Conservation (phyloP, 805 yeast genomes). For the Saccharomycopsis oosterbeekiorum region DNA sequence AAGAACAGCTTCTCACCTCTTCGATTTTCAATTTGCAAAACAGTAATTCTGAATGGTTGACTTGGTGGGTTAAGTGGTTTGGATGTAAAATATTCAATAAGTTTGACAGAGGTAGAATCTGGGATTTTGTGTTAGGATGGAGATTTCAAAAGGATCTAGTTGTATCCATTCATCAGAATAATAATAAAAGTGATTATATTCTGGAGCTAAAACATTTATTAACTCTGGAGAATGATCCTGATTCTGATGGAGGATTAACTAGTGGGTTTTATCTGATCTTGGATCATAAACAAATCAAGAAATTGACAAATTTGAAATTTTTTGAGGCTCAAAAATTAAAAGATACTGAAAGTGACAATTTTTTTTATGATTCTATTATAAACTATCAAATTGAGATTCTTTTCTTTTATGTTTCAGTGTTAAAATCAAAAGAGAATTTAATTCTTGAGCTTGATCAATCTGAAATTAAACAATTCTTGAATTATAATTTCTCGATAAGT, state of each 20-base stretch:
- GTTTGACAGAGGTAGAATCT: conserved; percentile 72
- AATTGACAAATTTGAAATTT: background rate
- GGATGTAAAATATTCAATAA: conserved; percentile 81
- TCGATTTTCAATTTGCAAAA: conserved; percentile 26
- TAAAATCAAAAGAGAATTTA: conserved; percentile 70
- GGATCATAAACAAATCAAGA: background rate
- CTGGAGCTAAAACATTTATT: background rate
- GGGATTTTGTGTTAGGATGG: conserved; percentile 86
- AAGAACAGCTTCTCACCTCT: conserved; percentile 64
- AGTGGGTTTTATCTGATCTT: conserved; percentile 8
- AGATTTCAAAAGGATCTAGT: conserved; percentile 25
- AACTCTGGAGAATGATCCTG: background rate
- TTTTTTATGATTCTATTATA: conserved; percentile 46
- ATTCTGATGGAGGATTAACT: conserved; percentile 9
- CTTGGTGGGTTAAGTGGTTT: conserved; percentile 91
- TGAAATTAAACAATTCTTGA: conserved; percentile 73
- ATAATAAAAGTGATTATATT: background rate
- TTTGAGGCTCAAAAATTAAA: conserved; percentile 1
- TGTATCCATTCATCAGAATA: background rate
- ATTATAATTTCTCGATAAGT: conserved; percentile 20
- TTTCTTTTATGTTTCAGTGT: conserved; percentile 66
- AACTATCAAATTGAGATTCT: conserved; percentile 71
- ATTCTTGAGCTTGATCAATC: conserved; percentile 82
- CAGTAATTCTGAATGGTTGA: conserved; percentile 77
- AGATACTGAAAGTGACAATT: background rate